Evolutionary conservation across 2,329 filamentous ascomycete species (phyloP).

Genomic region (Aspergillus spinulosporus): DNA sequence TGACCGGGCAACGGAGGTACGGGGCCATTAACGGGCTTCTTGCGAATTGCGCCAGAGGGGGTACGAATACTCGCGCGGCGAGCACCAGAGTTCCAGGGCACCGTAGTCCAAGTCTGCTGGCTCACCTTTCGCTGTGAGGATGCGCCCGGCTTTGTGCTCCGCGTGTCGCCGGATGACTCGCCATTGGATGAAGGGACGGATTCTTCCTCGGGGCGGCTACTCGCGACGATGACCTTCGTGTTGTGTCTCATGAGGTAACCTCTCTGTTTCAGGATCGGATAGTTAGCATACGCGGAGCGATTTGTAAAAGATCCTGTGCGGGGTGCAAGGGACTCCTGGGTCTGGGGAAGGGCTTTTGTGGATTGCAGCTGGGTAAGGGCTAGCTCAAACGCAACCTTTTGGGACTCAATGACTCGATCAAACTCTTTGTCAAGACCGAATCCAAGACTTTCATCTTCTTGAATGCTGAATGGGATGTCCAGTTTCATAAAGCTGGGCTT

Average conservation of each 20-base stretch:
- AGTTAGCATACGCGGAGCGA: conserved; percentile 59
- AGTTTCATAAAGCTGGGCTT: conserved; percentile 76
- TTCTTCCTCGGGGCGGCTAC: conserved; percentile 65
- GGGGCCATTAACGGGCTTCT: conserved; percentile 62
- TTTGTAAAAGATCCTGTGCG: conserved; percentile 16
- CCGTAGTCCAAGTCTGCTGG: conserved; percentile 91
- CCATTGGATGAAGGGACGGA: conserved; percentile 31
- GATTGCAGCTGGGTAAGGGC: conserved; percentile 42
- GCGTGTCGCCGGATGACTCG: conserved; percentile 30
- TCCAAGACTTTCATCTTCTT: conserved; percentile 67
- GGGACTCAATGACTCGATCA: conserved; percentile 88
- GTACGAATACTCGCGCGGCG: conserved; percentile 66
- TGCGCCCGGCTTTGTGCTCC: conserved; percentile 61
- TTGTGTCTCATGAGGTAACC: conserved; percentile 99
- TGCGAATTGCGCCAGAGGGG: conserved; percentile 59
- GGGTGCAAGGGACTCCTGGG: conserved; percentile 16
- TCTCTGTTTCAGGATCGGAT: conserved; percentile 70
- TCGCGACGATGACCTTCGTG: conserved; percentile 94
- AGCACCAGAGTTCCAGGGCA: conserved; percentile 87
- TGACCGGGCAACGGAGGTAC: conserved; percentile 85
- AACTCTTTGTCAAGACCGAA: conserved; percentile 90
- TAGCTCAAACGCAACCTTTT: conserved; percentile 77
- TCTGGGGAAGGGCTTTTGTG: conserved; percentile 15
- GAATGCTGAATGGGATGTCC: conserved; percentile 73
- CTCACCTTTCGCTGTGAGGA: conserved; percentile 76